Evolutionary conservation across 495 filamentous ascomycete genomes (phyloP).

Genomic region (Aspergillus sparsus): DNA sequence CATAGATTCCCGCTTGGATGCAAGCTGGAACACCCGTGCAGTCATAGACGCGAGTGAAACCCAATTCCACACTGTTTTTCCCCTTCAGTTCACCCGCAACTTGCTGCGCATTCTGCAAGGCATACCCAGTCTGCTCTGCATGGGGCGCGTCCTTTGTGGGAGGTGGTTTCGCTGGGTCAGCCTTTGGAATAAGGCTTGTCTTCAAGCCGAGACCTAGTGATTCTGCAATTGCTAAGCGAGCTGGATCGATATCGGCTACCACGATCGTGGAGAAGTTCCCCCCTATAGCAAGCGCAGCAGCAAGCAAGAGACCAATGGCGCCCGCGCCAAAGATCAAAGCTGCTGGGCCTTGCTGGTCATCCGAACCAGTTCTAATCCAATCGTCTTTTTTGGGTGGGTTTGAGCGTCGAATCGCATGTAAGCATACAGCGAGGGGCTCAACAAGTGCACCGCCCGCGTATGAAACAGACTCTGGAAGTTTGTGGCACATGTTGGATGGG

Average conservation of each 20-base stretch:
- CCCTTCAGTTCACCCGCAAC: conserved; percentile 46
- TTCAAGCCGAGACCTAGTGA: conserved; percentile 67
- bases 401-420: conserved; percentile 71
- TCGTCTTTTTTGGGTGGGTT: conserved; percentile 37
- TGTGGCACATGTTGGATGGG: conserved; percentile 56
- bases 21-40: conserved; percentile 89
- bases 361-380: conserved; percentile 21
- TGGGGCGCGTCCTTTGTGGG: conserved; percentile 41
- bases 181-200: conserved; percentile 59
- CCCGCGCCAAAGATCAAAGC: conserved; percentile 81
- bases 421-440: conserved; percentile 77
- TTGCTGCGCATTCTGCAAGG: conserved; percentile 40
- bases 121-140: conserved; percentile 42
- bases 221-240: conserved; percentile 71
- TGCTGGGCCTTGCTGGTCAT: conserved; percentile 43
- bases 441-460: conserved; percentile 71
- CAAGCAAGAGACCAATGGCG: conserved; percentile 74
- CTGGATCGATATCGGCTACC: conserved; percentile 77
- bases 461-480: conserved; percentile 62
- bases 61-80: conserved; percentile 54
- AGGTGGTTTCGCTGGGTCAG: conserved; percentile 31
- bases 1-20: conserved; percentile 84
- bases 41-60: conserved; percentile 81
- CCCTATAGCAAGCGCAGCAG: conserved; percentile 57
- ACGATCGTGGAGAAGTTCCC: conserved; percentile 72